A percentile compares a stretch with the other conserved stretches of the same genome.
These are phyloP conservation scores for Suaeda aralocaspica DNA, from an alignment of 148 eudicot genomes.

Conservation along the genomic window DNA sequence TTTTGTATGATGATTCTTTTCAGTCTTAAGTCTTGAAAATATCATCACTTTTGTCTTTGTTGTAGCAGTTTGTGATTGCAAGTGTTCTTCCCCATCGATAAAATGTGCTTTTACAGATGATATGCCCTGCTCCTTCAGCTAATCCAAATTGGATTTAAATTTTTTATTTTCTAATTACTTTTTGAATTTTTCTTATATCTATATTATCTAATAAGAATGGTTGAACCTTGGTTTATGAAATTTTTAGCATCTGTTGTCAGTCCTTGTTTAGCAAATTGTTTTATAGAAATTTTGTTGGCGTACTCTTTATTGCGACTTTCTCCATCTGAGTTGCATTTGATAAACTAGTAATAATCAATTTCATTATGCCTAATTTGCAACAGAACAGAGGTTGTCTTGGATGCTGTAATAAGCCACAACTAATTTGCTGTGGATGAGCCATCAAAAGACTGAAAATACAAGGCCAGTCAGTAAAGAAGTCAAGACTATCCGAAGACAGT, in stretches of 20 bases:
- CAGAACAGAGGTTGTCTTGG: conserved; percentile 99
- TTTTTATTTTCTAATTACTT: background rate
- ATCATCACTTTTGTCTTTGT: background rate
- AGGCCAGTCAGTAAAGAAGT: conserved; percentile 52
- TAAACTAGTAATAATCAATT: conserved; percentile 32
- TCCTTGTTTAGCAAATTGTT: background rate
- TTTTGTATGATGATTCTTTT: background rate
- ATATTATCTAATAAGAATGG: background rate
- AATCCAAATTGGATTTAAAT: background rate
- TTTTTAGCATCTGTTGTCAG: background rate
- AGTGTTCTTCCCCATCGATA: background rate
- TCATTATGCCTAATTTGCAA: conserved; percentile 54
- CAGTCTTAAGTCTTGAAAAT: background rate
- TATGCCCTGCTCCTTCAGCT: background rate
- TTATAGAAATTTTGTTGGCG: background rate
- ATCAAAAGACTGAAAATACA: conserved; percentile 61
- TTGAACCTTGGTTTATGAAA: background rate
- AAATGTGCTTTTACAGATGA: background rate
- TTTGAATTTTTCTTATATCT: background rate
- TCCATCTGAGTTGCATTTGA: conserved; percentile 6
- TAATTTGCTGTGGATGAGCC: conserved; percentile 71
- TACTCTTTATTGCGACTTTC: background rate
- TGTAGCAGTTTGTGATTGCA: background rate
- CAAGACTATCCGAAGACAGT: conserved; percentile 46
- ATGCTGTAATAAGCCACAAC: conserved; percentile 77